A percentile compares a stretch with the other conserved stretches of the same genome.
phyloP scores from a whole-genome alignment of 1,139 yeast species.

The Saccharomyces pastorianus region DNA sequence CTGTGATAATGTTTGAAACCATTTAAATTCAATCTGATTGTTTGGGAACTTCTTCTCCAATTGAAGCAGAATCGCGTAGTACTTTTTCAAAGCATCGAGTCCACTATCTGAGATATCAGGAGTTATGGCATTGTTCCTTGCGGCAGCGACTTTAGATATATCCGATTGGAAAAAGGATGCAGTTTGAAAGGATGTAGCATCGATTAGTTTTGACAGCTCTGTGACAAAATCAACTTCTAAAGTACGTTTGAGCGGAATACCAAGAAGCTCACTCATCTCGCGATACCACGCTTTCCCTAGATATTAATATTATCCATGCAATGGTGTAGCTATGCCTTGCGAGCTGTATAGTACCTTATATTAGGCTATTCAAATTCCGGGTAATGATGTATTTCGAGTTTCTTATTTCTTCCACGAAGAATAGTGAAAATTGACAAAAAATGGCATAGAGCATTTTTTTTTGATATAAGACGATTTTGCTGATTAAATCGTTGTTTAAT shows the following conservation, averaged over 20 bases:
- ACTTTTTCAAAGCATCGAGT: conserved; percentile 29
- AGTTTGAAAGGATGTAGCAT: conserved; percentile 57
- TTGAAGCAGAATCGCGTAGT: conserved; percentile 32
- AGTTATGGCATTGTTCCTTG: conserved; percentile 34
- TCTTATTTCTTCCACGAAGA: not conserved
- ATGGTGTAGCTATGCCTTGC: conserved; percentile 11
- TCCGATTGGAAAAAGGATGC: conserved; percentile 51
- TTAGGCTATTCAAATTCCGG: not conserved
- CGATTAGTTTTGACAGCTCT: conserved; percentile 45
- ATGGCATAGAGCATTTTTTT: not conserved
- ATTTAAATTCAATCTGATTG: conserved; percentile 48
- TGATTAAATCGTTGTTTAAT: not conserved
- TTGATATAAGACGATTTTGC: not conserved
- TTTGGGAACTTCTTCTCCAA: conserved; percentile 39
- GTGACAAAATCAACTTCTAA: conserved; percentile 40
- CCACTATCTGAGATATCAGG: conserved; percentile 27
- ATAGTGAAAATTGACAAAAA: not conserved
- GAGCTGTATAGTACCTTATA: not conserved
- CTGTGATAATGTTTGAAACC: conserved; percentile 64
- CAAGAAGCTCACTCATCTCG: conserved; percentile 35
- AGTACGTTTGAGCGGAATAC: conserved; percentile 42
- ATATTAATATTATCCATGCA: conserved; percentile 6
- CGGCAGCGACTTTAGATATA: conserved; percentile 36
- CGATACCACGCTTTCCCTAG: not conserved
- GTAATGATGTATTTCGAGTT: not conserved